phyloP scores from a whole-genome alignment of 768 basidiomycete species.

The Pleurotus tuber-regium region DNA sequence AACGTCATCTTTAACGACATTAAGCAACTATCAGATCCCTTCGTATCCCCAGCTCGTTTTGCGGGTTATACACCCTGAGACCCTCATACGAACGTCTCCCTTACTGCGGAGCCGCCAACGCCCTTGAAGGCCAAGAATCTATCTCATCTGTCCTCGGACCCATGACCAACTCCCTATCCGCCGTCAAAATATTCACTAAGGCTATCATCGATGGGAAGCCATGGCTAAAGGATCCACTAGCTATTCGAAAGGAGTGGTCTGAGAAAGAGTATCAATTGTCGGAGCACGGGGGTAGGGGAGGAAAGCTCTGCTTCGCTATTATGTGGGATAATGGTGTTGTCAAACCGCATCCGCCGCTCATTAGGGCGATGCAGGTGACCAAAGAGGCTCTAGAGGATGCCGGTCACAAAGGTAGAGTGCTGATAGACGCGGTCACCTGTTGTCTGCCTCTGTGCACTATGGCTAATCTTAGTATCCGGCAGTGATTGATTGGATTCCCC shows the following conservation, averaged over 20 bases:
- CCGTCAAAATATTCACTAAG: slow-evolving; percentile 63
- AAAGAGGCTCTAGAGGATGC: slow-evolving; percentile 55
- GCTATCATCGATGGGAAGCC: slow-evolving; percentile 57
- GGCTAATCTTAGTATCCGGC: too few relatives aligned
- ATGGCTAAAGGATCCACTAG: slow-evolving; percentile 66
- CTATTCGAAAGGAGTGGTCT: slow-evolving; percentile 56
- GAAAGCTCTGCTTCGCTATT: slow-evolving; percentile 52
- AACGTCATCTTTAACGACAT: background rate
- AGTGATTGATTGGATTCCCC: slow-evolving; percentile 73
- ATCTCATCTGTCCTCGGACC: slow-evolving; percentile 75
- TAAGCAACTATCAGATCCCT: slow-evolving; percentile 47
- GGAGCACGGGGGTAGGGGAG: slow-evolving; percentile 52
- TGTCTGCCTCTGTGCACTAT: too few relatives aligned
- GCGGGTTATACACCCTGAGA: slow-evolving; percentile 68
- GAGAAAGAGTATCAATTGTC: slow-evolving; percentile 54
- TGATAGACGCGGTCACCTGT: too few relatives aligned
- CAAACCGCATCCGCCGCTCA: slow-evolving; percentile 62
- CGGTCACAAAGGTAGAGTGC: slow-evolving; percentile 69
- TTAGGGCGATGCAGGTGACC: slow-evolving; percentile 53
- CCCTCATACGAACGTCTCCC: slow-evolving; percentile 72
- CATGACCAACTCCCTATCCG: slow-evolving; percentile 52
- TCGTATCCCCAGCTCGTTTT: slow-evolving; percentile 68
- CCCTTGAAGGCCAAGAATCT: slow-evolving; percentile 70
- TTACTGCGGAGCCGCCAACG: slow-evolving; percentile 60
- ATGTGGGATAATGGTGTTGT: slow-evolving; percentile 67